These are phyloP conservation scores for Maudiozyma turicensis DNA, from an alignment of 805 yeast genomes.

Conservation along the genomic window DNA sequence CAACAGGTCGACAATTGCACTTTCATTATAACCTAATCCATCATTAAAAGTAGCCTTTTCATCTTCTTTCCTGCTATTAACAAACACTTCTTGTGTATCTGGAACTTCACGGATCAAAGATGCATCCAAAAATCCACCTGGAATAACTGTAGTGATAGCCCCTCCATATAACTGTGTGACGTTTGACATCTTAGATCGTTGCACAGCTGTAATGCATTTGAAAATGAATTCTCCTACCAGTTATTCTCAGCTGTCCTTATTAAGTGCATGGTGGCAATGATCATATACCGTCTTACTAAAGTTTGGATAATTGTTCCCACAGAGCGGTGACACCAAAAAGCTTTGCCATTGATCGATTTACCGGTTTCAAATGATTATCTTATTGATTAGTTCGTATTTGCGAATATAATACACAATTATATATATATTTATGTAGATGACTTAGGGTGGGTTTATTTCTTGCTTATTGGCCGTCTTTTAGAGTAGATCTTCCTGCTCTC, in stretches of 20 bases:
- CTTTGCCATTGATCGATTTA: too few species aligned
- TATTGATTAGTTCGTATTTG: not conserved
- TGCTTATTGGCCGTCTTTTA: slow-evolving; percentile 48
- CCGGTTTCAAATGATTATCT: too few species aligned
- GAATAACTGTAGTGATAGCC: slow-evolving; percentile 53
- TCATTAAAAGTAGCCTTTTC: slow-evolving; percentile 25
- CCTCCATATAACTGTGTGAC: slow-evolving; percentile 61
- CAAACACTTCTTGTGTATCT: slow-evolving; percentile 87
- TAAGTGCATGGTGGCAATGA: too few species aligned
- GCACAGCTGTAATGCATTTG: not conserved
- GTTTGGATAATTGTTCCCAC: too few species aligned
- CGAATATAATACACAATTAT: not conserved
- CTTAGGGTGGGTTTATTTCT: not conserved
- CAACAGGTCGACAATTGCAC: slow-evolving; percentile 56
- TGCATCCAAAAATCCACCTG: slow-evolving; percentile 61
- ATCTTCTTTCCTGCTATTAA: slow-evolving; percentile 33
- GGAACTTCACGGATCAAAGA: slow-evolving; percentile 76
- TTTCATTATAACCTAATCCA: slow-evolving; percentile 37
- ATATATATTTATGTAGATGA: not conserved
- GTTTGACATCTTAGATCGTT: not conserved
- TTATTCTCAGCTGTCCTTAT: too few species aligned
- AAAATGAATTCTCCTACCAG: too few species aligned
- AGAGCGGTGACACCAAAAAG: too few species aligned
- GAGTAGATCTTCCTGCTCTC: slow-evolving; percentile 91
- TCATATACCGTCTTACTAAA: too few species aligned